These are phyloP conservation scores for Wickerhamomyces ciferrii DNA, from an alignment of 805 yeast genomes.

Conservation along the genomic window DNA sequence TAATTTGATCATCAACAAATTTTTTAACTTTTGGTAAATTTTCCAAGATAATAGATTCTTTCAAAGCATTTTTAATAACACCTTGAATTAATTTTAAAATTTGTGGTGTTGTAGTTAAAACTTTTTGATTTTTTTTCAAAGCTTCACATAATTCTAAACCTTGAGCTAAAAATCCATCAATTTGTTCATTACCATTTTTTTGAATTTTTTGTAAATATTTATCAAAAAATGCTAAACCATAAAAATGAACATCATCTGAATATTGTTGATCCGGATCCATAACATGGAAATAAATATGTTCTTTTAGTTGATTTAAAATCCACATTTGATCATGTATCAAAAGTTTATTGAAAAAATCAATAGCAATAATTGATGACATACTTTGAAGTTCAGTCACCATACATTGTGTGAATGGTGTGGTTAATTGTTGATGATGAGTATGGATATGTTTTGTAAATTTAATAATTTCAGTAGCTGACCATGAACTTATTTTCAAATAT, in stretches of 20 bases:
- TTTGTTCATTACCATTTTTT: not conserved
- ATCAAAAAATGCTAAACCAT: not conserved
- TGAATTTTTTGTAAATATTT: constrained; percentile 1
- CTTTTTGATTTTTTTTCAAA: not conserved
- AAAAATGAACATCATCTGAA: not conserved
- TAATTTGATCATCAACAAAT: not conserved
- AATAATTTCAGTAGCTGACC: not conserved
- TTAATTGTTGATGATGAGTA: not conserved
- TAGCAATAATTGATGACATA: constrained; percentile 3
- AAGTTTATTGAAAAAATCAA: constrained; percentile 1
- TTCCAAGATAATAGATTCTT: not conserved
- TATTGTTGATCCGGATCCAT: constrained; percentile 7
- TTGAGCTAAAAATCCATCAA: not conserved
- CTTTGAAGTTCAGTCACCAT: not conserved
- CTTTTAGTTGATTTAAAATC: constrained; percentile 3
- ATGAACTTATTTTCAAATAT: not conserved
- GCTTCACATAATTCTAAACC: not conserved
- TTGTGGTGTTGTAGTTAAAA: not conserved
- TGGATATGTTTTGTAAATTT: not conserved
- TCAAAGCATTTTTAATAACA: not conserved
- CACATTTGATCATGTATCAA: not conserved
- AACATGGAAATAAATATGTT: constrained; percentile 9
- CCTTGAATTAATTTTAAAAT: not conserved
- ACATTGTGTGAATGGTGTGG: not conserved
- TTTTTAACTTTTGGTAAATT: not conserved